Percentiles rank a stretch among this genome's conserved stretches.
phyloP scores from a whole-genome alignment of 345 rosid species.

The Salix dunnii region DNA sequence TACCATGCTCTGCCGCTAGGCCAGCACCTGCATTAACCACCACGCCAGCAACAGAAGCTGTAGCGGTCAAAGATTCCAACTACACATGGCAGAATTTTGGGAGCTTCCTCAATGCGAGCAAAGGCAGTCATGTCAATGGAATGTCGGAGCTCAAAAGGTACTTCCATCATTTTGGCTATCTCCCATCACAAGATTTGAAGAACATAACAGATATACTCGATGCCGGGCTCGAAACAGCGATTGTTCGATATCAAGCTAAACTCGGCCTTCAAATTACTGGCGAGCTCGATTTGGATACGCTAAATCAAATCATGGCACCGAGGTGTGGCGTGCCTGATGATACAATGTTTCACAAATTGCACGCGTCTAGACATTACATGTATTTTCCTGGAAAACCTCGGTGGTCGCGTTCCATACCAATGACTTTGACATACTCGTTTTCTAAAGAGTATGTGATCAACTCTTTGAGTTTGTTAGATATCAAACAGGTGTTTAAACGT shows the following conservation, averaged over 20 bases:
- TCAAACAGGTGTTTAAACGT: slow-evolving; percentile 41
- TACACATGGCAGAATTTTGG: slow-evolving; percentile 16
- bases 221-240: slow-evolving; percentile 35
- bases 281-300: slow-evolving; percentile 46
- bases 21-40: slow-evolving; percentile 18
- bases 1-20: neutral
- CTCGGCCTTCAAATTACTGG: slow-evolving; percentile 53
- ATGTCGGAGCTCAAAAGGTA: slow-evolving; percentile 47
- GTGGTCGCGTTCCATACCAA: slow-evolving; percentile 53
- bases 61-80: neutral
- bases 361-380: slow-evolving; percentile 36
- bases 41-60: slow-evolving; percentile 28
- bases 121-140: slow-evolving; percentile 23
- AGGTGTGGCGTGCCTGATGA: slow-evolving; percentile 58
- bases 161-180: slow-evolving; percentile 52
- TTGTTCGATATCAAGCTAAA: slow-evolving; percentile 41
- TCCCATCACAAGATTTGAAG: slow-evolving; percentile 8
- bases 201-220: slow-evolving; percentile 26
- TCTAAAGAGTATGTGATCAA: slow-evolving; percentile 50
- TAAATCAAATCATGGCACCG: slow-evolving; percentile 41
- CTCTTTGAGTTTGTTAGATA: slow-evolving; percentile 33
- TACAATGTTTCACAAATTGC: slow-evolving; percentile 22
- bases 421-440: slow-evolving; percentile 61
- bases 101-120: slow-evolving; percentile 14
- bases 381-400: slow-evolving; percentile 64